Evolutionary conservation across 1,139 yeast species (phyloP).

Genomic region (Saccharomyces hybrid): DNA sequence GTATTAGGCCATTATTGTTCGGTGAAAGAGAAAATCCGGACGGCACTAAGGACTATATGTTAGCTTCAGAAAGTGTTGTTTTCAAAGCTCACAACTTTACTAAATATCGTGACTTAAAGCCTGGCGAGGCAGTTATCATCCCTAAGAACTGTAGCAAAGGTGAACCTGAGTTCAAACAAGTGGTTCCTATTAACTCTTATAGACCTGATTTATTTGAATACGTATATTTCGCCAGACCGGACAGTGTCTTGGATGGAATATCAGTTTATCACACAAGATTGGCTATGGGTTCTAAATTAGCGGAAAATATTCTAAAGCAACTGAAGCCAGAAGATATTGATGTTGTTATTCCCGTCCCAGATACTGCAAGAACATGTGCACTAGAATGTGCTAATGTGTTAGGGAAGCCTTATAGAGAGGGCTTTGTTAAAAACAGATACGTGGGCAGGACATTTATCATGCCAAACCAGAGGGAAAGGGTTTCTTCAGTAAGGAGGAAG

Average conservation of each 20-base stretch:
- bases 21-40: slow-evolving; percentile 69
- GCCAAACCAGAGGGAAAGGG: slow-evolving; percentile 95
- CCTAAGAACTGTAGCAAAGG: slow-evolving; percentile 52
- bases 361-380: slow-evolving; percentile 92
- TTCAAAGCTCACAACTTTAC: slow-evolving; percentile 86
- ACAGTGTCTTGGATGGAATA: slow-evolving; percentile 89
- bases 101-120: slow-evolving; percentile 71
- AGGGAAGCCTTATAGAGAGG: slow-evolving; percentile 85
- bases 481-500: slow-evolving; percentile 88
- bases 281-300: slow-evolving; percentile 89
- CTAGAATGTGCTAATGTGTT: slow-evolving; percentile 81
- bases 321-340: slow-evolving; percentile 58
- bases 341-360: slow-evolving; percentile 97
- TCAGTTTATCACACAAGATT: slow-evolving; percentile 89
- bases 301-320: slow-evolving; percentile 53
- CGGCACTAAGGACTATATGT: slow-evolving; percentile 84
- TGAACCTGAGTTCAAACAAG: slow-evolving; percentile 76
- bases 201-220: slow-evolving; percentile 96
- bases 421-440: slow-evolving; percentile 91
- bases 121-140: slow-evolving; percentile 95
- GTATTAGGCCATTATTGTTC: slow-evolving; percentile 80
- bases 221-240: slow-evolving; percentile 97
- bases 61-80: slow-evolving; percentile 93
- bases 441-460: slow-evolving; percentile 96
- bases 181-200: slow-evolving; percentile 67